Conservation (phyloP, 202 grass and related monocot genomes). For the Setaria viridis region DNA sequence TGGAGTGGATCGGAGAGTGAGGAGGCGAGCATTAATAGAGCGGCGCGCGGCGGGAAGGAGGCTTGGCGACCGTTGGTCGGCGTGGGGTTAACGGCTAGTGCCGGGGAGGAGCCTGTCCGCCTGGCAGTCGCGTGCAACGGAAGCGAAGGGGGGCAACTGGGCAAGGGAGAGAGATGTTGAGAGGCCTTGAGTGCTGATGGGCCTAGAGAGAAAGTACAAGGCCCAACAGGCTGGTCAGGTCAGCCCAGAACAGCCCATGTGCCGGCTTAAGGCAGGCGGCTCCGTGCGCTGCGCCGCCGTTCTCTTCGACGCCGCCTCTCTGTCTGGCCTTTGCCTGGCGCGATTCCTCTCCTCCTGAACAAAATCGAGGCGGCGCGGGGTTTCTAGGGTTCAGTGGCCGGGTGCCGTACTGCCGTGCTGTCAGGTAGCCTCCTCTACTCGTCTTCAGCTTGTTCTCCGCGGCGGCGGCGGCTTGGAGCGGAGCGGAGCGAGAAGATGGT, state of each 20-base stretch:
- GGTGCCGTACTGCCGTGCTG: neutral
- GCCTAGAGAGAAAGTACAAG: neutral
- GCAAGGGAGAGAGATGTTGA: neutral
- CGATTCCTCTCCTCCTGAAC: neutral
- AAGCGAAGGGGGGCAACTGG: neutral
- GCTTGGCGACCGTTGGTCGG: slow-evolving; percentile 31
- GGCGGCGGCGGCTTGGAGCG: neutral
- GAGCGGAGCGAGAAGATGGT: slow-evolving; percentile 45
- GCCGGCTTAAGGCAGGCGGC: neutral
- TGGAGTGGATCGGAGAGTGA: neutral
- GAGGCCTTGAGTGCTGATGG: neutral
- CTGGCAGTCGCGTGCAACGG: neutral
- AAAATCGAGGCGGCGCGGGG: neutral
- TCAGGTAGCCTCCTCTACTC: neutral
- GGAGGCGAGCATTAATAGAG: slow-evolving; percentile 7
- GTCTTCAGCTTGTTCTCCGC: too few relatives aligned
- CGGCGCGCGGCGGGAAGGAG: neutral
- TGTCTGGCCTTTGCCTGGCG: neutral
- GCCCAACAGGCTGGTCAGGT: neutral
- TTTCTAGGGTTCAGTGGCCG: slow-evolving; percentile 9
- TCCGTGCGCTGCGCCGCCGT: neutral
- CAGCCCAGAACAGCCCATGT: neutral
- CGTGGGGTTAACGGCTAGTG: slow-evolving; percentile 33
- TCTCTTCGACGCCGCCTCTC: neutral
- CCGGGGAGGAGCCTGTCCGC: neutral